These are phyloP conservation scores for Pichia paraexigua DNA, from an alignment of 805 yeast species.

Conservation along the genomic window DNA sequence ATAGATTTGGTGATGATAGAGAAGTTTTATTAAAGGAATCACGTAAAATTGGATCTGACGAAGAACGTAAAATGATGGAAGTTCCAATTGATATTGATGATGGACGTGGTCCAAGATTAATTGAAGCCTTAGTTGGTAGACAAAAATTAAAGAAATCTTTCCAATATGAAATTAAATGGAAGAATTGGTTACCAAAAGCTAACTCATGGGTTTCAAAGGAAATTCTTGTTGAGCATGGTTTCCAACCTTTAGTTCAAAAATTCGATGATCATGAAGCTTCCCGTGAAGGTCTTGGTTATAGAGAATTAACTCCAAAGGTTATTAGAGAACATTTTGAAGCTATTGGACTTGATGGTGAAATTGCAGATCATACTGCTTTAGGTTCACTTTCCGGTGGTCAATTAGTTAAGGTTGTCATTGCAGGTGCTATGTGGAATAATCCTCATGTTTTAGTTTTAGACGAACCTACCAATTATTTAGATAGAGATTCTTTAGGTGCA, in stretches of 20 bases:
- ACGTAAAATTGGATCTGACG: constrained; percentile 67
- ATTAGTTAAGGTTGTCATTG: constrained; percentile 95
- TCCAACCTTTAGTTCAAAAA: constrained; percentile 84
- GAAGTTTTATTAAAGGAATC: constrained; percentile 92
- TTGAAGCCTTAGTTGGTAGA: constrained; percentile 96
- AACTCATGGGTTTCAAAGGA: constrained; percentile 93
- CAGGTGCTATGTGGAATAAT: constrained; percentile 99
- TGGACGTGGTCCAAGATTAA: constrained; percentile 74
- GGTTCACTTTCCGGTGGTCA: constrained; percentile 98
- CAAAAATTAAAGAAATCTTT: constrained; percentile 92
- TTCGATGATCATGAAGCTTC: constrained; percentile 99
- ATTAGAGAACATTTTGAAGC: constrained; percentile 95
- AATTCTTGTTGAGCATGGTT: constrained; percentile 70
- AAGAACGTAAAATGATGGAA: constrained; percentile 68
- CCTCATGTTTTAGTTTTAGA: constrained; percentile 94
- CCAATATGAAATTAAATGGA: constrained; percentile 97
- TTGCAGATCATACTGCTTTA: constrained; percentile 96
- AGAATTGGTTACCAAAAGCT: constrained; percentile 81
- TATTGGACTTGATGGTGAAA: constrained; percentile 95
- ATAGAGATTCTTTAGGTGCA: constrained; percentile 96
- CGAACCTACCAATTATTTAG: constrained; percentile 97
- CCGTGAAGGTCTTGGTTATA: constrained; percentile 97
- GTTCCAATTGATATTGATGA: constrained; percentile 75
- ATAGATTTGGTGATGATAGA: constrained; percentile 95
- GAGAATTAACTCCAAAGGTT: constrained; percentile 86